Conservation (phyloP, 2,329 filamentous ascomycete genomes). For the Coniochaeta prunicola region DNA sequence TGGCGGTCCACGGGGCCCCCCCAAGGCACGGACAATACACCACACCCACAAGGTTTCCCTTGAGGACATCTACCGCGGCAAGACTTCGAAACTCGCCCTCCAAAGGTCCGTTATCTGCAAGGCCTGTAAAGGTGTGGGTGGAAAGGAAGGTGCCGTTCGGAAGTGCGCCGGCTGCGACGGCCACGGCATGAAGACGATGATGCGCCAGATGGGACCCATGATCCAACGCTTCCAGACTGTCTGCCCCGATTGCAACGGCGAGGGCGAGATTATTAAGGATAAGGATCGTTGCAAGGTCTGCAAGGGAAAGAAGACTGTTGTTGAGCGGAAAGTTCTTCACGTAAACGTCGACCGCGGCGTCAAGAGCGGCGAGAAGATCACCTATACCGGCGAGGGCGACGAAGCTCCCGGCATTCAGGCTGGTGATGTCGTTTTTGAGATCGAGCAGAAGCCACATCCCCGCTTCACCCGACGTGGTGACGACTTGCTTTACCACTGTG, state of each 20-base stretch:
- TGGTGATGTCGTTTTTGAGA: slow-evolving; percentile 96
- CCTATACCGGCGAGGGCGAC: slow-evolving; percentile 95
- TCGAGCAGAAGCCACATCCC: slow-evolving; percentile 96
- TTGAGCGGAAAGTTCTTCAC: slow-evolving; percentile 96
- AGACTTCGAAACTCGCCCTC: slow-evolving; percentile 92
- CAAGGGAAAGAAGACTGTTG: slow-evolving; percentile 93
- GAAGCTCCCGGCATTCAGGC: slow-evolving; percentile 88
- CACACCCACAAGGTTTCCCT: slow-evolving; percentile 98
- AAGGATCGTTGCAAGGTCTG: slow-evolving; percentile 98
- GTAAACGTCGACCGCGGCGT: slow-evolving; percentile 96
- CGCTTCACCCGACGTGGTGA: slow-evolving; percentile 96
- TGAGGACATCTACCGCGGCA: slow-evolving; percentile 96
- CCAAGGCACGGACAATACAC: slow-evolving; percentile 89
- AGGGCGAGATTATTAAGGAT: slow-evolving; percentile 93
- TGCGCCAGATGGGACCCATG: slow-evolving; percentile 99
- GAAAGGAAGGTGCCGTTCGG: slow-evolving; percentile 96
- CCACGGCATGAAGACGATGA: slow-evolving; percentile 99
- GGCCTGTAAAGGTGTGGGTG: slow-evolving; percentile 88
- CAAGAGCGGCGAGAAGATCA: slow-evolving; percentile 88
- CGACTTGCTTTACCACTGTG: slow-evolving; percentile 88
- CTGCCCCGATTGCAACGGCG: slow-evolving; percentile 95
- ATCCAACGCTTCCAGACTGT: slow-evolving; percentile 99
- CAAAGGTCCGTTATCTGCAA: slow-evolving; percentile 97
- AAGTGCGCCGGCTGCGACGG: slow-evolving; percentile 87
- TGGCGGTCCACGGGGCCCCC: slow-evolving; percentile 72